Evolutionary conservation across 192 early-diverging fungal species (phyloP), one percentile per base, ranked within the genome.

Genomic region (Coemansia sp.): DNA sequence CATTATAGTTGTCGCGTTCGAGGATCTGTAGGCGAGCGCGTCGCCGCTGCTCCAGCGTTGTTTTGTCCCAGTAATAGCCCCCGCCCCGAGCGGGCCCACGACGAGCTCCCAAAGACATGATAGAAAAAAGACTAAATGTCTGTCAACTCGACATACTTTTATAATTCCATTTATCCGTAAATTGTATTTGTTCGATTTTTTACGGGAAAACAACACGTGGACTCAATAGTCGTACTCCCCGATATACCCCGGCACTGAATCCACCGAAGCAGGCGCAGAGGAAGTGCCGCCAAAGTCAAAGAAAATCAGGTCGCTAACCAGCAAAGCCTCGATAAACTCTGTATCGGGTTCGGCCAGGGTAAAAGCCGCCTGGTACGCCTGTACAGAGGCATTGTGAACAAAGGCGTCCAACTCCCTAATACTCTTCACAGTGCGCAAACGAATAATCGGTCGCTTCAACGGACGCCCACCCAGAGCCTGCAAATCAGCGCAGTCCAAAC

Each of bases 321-420:
- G 74, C 65, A 93, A 59, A 0, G 81, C 83, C 65, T 94, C 91
- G 67, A 96, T 91, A 74, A 89, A 91, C 23, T 77, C 75, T 6
- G 85, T 75, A 64, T 96, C 94, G 0, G 93, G 93, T 61, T 87
- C 83, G 2, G 90, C 86, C 26, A 89, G 72, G 0, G 83, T 80
- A 66, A 86, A 92, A 5, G 89, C 91, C 6, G 85, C 83, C 69
- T 92, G 85, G 73, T 94, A 94, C 3, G 87, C 87, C 45, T 93
- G 89, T 23, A 86, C 78, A 38, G 89, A 89, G 18, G 92, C 82
- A 71, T 88, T 86, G 31, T 86, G 84, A 25, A 96, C 77, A 79
- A 96, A 94, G 50, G 88, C 88, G 35, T 88, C 86, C 1, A 96
- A 85, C 62, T 94, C 87, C 13, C 82, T 76, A n/a, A 91, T 84